A percentile compares a stretch with the other conserved stretches of the same genome.
These are phyloP conservation scores for Neodidymelliopsis sp. DNA, from an alignment of 2,329 filamentous ascomycete species.

Conservation along the genomic window DNA sequence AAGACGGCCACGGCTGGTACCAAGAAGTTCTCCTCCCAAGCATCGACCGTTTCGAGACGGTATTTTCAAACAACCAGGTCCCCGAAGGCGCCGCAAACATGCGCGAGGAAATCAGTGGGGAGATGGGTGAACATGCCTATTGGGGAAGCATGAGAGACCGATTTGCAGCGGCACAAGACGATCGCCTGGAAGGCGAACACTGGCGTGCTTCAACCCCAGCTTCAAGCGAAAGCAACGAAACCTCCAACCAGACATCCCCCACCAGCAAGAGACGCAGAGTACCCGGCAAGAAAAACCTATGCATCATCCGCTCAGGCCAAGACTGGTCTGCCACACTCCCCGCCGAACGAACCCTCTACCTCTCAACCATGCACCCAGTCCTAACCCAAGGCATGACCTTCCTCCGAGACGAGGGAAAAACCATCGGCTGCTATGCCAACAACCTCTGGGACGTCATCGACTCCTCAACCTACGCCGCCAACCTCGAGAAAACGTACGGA, in stretches of 20 bases:
- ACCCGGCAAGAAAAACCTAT: constrained; percentile 51
- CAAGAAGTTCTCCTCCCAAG: constrained; percentile 53
- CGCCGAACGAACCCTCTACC: constrained; percentile 54
- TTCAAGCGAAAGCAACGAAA: not conserved
- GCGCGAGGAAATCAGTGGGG: constrained; percentile 47
- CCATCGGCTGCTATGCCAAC: constrained; percentile 56
- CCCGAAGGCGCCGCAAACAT: constrained; percentile 55
- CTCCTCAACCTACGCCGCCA: constrained; percentile 12
- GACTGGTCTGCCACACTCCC: constrained; percentile 54
- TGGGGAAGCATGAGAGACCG: constrained; percentile 59
- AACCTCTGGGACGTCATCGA: constrained; percentile 56
- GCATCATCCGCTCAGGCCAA: constrained; percentile 56
- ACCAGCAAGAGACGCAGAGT: constrained; percentile 42
- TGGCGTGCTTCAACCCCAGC: constrained; percentile 7
- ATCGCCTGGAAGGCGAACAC: constrained; percentile 43
- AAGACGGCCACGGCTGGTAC: constrained; percentile 51
- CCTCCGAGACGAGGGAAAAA: constrained; percentile 52
- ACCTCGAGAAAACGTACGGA: constrained; percentile 50
- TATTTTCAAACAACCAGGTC: constrained; percentile 49
- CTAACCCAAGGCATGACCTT: constrained; percentile 56
- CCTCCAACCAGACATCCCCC: too few species aligned
- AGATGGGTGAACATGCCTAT: constrained; percentile 55
- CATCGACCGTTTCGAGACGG: constrained; percentile 55
- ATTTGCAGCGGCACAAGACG: constrained; percentile 50
- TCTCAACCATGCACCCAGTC: constrained; percentile 56